Percentiles rank a stretch among this genome's conserved stretches.
These are phyloP conservation scores for Globisporangium nunn DNA, from an alignment of 352 stramenopile species.

Conservation along the genomic window DNA sequence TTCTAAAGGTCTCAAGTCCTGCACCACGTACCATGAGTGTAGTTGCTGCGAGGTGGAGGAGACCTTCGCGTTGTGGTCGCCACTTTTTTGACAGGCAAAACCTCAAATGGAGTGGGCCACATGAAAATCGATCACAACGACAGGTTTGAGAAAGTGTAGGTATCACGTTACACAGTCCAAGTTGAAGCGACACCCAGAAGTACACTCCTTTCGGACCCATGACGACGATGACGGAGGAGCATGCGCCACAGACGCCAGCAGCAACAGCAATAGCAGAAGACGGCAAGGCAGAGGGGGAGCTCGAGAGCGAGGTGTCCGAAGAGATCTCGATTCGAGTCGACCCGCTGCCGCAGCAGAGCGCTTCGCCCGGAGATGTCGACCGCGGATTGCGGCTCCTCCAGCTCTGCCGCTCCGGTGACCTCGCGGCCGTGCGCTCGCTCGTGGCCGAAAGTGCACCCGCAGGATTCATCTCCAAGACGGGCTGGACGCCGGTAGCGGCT, in stretches of 20 bases:
- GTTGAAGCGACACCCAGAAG: background rate
- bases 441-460: constrained; percentile 40
- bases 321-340: constrained; percentile 53
- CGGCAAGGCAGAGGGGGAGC: constrained; percentile 11
- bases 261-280: background rate
- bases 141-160: background rate
- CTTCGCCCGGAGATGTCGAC: constrained; percentile 44
- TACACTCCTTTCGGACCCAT: background rate
- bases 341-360: constrained; percentile 46
- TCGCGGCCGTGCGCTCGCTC: constrained; percentile 28
- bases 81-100: too few species aligned
- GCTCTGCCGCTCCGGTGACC: constrained; percentile 43
- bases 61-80: too few species aligned
- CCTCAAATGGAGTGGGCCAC: background rate
- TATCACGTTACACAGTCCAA: background rate
- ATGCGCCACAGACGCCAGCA: background rate
- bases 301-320: constrained; percentile 20
- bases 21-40: background rate
- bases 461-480: constrained; percentile 69
- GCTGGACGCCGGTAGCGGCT: constrained; percentile 62
- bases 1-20: too few species aligned
- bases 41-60: too few species aligned
- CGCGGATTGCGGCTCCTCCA: constrained; percentile 50
- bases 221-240: background rate
- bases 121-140: background rate